Base-by-base conservation (phyloP, 228 moss, liverwort and hornwort species). In the Sphagnum magellanicum region DNA sequence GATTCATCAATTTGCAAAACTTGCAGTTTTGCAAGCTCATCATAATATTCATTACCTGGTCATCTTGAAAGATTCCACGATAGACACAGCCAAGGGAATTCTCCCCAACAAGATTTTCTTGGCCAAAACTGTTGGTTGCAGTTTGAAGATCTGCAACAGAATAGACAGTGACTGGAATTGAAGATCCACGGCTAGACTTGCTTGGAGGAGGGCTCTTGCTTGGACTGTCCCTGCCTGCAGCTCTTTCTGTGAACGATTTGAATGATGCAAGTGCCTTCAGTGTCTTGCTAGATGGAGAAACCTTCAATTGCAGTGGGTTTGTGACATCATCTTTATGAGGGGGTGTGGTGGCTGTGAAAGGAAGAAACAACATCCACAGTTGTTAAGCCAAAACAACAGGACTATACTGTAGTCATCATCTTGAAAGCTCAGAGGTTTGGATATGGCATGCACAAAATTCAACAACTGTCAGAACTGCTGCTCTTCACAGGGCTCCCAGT, bases 61-160 rank as follows among this genome's bases (percentile, higher is more conserved):
- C 84, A 69, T 79, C 72, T 49, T 71, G 53, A 74, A 91, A 87
- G 10, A 87, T 78, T 53, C 81, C 91, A 70, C 87, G 81, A 70
- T 87, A 91, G 47, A 89, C 89, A 63, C 89, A 87, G 67, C 91
- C 91, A 60, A 87, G 67, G 63, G 91, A 84, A 49, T 89, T 89
- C 77, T 91, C 91, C 53, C 91, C 91, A 51, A 91, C 82, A 16
- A 91, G 62, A 76, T 88, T 88, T 71, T 91, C 91, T 78, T 88
- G 88, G 17, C 81, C 78, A 70, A 91, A 91, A 68, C 81, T 87
- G 77, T 83, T 87, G 49, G 91, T 91, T 53, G 91, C 91, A 8
- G 74, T 70, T 69, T 91, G 91, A 69, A 91, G 89, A 59, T 91
- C 87, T 61, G 91, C 91, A 69, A 91, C 86, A 62, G 89, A 86